Base-by-base conservation (phyloP, 495 filamentous ascomycete species). In the Sordaria brevicollis region DNA sequence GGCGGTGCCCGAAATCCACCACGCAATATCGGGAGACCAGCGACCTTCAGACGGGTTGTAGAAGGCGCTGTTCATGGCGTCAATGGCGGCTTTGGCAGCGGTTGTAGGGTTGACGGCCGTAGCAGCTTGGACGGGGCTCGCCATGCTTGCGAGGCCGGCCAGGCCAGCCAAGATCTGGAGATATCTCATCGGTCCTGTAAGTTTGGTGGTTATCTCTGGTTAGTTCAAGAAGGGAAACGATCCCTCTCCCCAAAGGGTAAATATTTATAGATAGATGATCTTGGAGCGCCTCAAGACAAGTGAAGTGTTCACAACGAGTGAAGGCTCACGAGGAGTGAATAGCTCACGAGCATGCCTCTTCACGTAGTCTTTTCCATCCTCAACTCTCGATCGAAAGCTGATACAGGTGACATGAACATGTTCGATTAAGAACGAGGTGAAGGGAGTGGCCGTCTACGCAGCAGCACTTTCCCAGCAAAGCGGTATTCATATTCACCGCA, bases 1-100 rank as follows among this genome's bases (percentile, higher is more conserved):
- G n/a, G 81, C 81, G 11, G 79, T 75, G 4, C 79, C 81, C 67
- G 75, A 79, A 33, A 83, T 74, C 81, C 81, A 83, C 81, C 81
- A 83, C 1, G 75, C 68, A 33, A 73, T 67, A 19, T 70, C 70
- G 0, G 74, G 71, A 1, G 79, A 76, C 81, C 81, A 83, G 7
- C 80, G 79, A 15, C 77, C 78, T 1, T 77, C 74, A 3, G 71
- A 68, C 2, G 71, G 9, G 69, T 81, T 74, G 68, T 81, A 81
- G 68, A 81, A 76, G 8, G 25, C 35, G 15, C 7, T 66, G 74
- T 82, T 83, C 78, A 83, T 77, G 43, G 80, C 70, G 13, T 81
- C 73, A 34, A 83, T 78, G 49, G 81, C 77, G 7, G 71, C 72
- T 65, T 72, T 71, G 15, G 77, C 69, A 9, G 71, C 43, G 33